These are phyloP conservation scores for Flaveria ramosissima DNA, from an alignment of 129 eudicot genomes.

Conservation along the genomic window DNA sequence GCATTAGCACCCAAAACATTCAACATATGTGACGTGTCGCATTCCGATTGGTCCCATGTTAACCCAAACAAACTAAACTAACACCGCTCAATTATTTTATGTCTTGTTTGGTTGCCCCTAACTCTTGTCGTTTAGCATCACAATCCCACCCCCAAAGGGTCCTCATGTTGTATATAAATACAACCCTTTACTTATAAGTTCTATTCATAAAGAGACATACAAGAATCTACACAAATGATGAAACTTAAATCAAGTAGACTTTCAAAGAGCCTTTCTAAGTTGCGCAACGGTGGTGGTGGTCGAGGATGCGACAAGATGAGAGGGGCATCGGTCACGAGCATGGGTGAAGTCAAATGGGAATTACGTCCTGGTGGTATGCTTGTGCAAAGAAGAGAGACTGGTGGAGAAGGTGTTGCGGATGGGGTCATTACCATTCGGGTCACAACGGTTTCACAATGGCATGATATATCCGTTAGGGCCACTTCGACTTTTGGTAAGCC, in stretches of 20 bases:
- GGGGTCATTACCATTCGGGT: constrained; percentile 52
- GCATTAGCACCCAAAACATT: constrained; percentile 25
- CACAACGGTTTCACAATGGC: constrained; percentile 66
- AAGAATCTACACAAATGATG: constrained; percentile 38
- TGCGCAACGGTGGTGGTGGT: constrained; percentile 31
- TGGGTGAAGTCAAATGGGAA: constrained; percentile 77
- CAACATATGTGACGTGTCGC: constrained; percentile 30
- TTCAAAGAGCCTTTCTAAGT: constrained; percentile 63
- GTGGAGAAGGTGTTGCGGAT: constrained; percentile 34
- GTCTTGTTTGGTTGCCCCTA: constrained; percentile 27
- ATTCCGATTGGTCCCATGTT: constrained; percentile 20
- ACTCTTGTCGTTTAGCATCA: constrained; percentile 25
- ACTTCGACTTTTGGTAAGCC: constrained; percentile 87
- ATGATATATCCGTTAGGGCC: constrained; percentile 58
- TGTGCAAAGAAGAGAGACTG: constrained; percentile 64
- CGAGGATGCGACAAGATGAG: constrained; percentile 2
- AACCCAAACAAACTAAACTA: constrained; percentile 36
- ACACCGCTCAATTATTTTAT: constrained; percentile 39
- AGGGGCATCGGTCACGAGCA: not conserved
- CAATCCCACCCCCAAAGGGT: constrained; percentile 14
- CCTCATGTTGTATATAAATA: constrained; percentile 25
- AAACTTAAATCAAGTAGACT: constrained; percentile 71
- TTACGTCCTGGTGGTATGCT: constrained; percentile 91
- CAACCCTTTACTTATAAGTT: constrained; percentile 13
- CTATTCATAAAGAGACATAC: constrained; percentile 1